Percentiles rank a stretch among this genome's conserved stretches.
These are phyloP conservation scores for Xylaria acuta DNA, from an alignment of 495 filamentous ascomycete species.

Conservation along the genomic window DNA sequence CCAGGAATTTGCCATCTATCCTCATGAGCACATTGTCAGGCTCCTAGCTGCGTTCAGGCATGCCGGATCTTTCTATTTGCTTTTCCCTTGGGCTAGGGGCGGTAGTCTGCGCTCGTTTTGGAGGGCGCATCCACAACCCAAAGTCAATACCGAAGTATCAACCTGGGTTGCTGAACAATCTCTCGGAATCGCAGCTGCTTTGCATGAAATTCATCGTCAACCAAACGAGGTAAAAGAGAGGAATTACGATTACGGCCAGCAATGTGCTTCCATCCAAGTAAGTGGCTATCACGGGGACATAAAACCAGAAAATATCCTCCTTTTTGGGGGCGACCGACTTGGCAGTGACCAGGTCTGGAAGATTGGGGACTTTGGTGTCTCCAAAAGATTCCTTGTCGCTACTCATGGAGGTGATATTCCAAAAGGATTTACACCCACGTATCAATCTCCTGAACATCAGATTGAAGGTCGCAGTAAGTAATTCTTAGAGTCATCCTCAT, in stretches of 20 bases:
- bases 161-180: background rate
- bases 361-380: conserved; percentile 12
- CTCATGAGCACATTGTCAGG: background rate
- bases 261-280: too few species aligned
- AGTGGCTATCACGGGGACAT: background rate
- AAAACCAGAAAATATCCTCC: conserved; percentile 1
- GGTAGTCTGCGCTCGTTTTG: background rate
- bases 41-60: conserved; percentile 1
- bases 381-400: background rate
- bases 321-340: conserved; percentile 3
- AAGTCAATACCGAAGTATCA: background rate
- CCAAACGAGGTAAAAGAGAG: too few species aligned
- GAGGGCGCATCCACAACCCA: background rate
- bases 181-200: background rate
- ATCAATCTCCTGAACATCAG: conserved; percentile 6
- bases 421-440: conserved; percentile 1
- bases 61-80: background rate
- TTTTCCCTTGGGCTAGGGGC: conserved; percentile 6
- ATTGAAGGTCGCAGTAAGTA: conserved; percentile 11
- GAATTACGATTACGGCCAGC: background rate
- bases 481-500: background rate
- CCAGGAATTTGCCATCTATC: background rate
- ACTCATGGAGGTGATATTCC: background rate
- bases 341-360: conserved; percentile 1
- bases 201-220: background rate